These are phyloP conservation scores for Microsporum audouinii DNA, from an alignment of 2,329 filamentous ascomycete species.

Conservation along the genomic window DNA sequence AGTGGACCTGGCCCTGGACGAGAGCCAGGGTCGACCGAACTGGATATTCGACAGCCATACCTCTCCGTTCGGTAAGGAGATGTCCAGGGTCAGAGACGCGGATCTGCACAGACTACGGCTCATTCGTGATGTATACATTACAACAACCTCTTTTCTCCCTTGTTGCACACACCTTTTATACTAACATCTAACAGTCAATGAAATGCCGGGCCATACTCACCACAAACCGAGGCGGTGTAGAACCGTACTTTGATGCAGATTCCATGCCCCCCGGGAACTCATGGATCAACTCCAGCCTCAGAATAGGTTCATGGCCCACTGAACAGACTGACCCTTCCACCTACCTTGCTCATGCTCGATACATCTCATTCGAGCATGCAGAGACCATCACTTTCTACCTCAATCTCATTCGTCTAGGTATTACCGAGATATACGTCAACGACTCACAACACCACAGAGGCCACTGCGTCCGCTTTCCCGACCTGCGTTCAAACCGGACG, in stretches of 20 bases:
- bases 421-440: not conserved
- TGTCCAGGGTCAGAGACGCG: slow-evolving; percentile 2
- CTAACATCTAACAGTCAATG: not conserved
- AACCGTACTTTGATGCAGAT: not conserved
- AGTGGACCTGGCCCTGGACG: slow-evolving; percentile 4
- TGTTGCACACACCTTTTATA: not conserved
- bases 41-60: slow-evolving; percentile 5
- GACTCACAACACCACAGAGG: not conserved
- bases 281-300: not conserved
- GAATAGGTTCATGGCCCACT: not conserved
- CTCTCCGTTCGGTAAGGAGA: not conserved
- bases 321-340: not conserved
- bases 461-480: not conserved
- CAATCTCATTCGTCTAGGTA: not conserved
- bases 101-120: not conserved
- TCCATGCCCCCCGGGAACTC: not conserved
- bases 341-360: not conserved
- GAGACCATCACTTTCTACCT: not conserved
- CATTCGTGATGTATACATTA: slow-evolving; percentile 3
- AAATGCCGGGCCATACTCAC: slow-evolving; percentile 8
- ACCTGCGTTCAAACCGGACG: not conserved
- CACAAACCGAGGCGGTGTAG: not conserved
- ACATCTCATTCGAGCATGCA: not conserved
- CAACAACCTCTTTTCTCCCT: not conserved
- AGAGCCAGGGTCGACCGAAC: not conserved